A percentile compares a stretch with the other conserved stretches of the same genome.
Conservation (phyloP, 106 monocot genomes). For the Amphibolis antarctica region DNA sequence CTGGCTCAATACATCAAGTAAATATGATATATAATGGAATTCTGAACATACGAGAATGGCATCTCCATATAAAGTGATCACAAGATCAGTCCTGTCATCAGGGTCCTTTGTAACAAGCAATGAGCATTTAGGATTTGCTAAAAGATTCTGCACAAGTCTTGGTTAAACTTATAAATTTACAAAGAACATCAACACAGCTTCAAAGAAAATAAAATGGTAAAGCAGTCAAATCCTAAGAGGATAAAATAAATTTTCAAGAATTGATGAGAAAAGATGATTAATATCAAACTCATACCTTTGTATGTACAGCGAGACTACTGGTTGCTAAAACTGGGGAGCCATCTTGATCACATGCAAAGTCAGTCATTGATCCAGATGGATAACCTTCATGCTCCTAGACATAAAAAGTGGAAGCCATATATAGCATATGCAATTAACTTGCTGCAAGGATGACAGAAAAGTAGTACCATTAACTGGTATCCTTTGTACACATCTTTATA, state of each 20-base stretch:
- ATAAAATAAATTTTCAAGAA: background rate
- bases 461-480: no score
- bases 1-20: background rate
- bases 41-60: conserved; percentile 43
- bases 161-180: background rate
- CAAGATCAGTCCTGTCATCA: conserved; percentile 76
- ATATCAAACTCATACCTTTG: conserved; percentile 55
- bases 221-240: background rate
- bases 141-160: conserved; percentile 51
- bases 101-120: conserved; percentile 91
- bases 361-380: conserved; percentile 89
- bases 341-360: conserved; percentile 75
- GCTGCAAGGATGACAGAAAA: no score
- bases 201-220: background rate
- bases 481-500: no score
- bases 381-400: conserved; percentile 64
- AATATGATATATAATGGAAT: background rate
- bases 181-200: background rate
- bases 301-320: conserved; percentile 80
- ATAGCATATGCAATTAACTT: background rate
- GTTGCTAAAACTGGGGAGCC: conserved; percentile 74
- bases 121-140: conserved; percentile 71
- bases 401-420: background rate
- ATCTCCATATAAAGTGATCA: conserved; percentile 79
- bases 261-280: background rate